Evolutionary conservation across 2,329 filamentous ascomycete species (phyloP).

Genomic region (Diaporthe citri): DNA sequence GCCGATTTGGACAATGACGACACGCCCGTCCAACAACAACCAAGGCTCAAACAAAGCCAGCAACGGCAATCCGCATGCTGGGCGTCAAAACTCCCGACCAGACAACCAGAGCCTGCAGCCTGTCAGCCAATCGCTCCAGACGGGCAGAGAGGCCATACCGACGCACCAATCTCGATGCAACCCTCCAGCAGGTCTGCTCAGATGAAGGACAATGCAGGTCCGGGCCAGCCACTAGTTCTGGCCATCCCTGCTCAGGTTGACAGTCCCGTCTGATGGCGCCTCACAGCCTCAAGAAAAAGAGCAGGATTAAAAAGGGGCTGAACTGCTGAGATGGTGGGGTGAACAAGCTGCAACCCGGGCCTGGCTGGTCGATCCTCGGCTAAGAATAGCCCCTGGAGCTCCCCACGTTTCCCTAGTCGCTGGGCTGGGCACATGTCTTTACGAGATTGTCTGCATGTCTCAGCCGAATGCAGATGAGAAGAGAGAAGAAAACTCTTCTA

Average conservation of each 20-base stretch:
- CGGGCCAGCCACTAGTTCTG: slow-evolving; percentile 24
- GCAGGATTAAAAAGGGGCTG: slow-evolving; percentile 24
- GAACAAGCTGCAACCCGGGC: slow-evolving; percentile 33
- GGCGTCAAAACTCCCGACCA: slow-evolving; percentile 31
- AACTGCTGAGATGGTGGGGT: slow-evolving; percentile 28
- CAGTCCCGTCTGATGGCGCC: slow-evolving; percentile 15
- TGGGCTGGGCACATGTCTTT: slow-evolving; percentile 29
- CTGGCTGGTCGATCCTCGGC: slow-evolving; percentile 32
- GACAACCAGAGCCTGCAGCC: neutral
- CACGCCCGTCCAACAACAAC: slow-evolving; percentile 19
- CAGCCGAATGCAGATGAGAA: slow-evolving; percentile 10
- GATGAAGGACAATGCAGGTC: slow-evolving; percentile 29
- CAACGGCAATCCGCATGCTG: slow-evolving; percentile 20
- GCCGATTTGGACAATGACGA: slow-evolving; percentile 24
- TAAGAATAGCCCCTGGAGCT: slow-evolving; percentile 36
- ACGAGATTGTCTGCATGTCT: slow-evolving; percentile 29
- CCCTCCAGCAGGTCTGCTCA: slow-evolving; percentile 24
- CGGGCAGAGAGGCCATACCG: neutral
- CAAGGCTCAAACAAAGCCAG: slow-evolving; percentile 18
- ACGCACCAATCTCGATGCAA: slow-evolving; percentile 27
- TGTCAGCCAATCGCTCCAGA: slow-evolving; percentile 16
- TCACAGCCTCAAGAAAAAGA: slow-evolving; percentile 24
- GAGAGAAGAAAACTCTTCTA: slow-evolving; percentile 6
- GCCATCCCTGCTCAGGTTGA: slow-evolving; percentile 26
- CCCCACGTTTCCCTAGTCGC: slow-evolving; percentile 35